These are phyloP conservation scores for Gigaspora rosea DNA, from an alignment of 192 early-diverging fungal genomes.

Conservation along the genomic window DNA sequence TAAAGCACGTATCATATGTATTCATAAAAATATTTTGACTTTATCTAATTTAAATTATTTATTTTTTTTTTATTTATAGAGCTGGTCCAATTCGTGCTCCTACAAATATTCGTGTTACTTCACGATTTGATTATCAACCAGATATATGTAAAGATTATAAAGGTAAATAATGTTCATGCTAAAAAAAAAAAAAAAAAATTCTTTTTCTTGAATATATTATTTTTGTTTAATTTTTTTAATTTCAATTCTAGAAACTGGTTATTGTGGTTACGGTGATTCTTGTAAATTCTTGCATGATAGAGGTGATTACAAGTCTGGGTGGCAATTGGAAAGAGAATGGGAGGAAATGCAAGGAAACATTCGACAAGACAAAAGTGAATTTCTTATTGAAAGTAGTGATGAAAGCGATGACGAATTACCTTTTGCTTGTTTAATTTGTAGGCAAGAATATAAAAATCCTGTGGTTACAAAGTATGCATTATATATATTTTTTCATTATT, in stretches of 20 bases:
- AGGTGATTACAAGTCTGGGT: constrained; percentile 93
- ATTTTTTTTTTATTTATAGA: constrained; percentile 33
- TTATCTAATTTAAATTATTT: constrained; percentile 21
- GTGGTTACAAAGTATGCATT: constrained; percentile 76
- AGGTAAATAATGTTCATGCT: constrained; percentile 36
- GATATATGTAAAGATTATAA: constrained; percentile 99
- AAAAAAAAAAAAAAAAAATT: no score
- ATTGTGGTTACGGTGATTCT: constrained; percentile 97
- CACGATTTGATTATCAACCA: constrained; percentile 95
- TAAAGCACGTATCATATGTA: constrained; percentile 32
- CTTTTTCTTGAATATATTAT: not conserved
- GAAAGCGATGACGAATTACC: constrained; percentile 80
- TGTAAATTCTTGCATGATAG: constrained; percentile 99
- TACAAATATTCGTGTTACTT: constrained; percentile 75
- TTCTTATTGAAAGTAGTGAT: constrained; percentile 49
- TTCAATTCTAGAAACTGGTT: constrained; percentile 67
- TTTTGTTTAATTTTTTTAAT: constrained; percentile 3
- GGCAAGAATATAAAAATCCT: constrained; percentile 83
- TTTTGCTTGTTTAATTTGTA: constrained; percentile 94
- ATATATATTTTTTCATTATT: constrained; percentile 11
- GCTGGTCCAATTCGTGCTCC: constrained; percentile 75
- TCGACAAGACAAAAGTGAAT: constrained; percentile 49
- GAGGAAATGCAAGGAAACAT: constrained; percentile 79
- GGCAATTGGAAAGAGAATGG: constrained; percentile 98
- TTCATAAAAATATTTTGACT: constrained; percentile 2